Conservation (phyloP, 2,329 filamentous ascomycete species). For the Tolypocladium pustulatum region DNA sequence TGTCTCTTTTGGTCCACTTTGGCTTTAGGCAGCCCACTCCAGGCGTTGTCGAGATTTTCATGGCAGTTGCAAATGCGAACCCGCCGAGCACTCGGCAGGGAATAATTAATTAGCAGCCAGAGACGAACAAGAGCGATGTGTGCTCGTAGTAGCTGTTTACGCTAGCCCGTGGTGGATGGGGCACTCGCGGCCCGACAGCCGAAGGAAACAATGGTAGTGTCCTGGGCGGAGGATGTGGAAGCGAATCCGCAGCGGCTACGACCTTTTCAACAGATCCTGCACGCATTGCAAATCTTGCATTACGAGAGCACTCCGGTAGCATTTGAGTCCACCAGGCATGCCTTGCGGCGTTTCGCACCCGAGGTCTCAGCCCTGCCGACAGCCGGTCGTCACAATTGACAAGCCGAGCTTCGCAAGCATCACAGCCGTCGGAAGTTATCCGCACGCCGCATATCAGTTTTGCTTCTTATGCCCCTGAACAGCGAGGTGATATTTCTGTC, state of each 20-base stretch:
- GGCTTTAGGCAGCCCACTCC: background rate
- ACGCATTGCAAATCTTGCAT: background rate
- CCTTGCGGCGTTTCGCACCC: background rate
- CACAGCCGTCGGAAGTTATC: background rate
- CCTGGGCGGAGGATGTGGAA: background rate
- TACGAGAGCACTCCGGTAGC: background rate
- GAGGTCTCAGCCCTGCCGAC: background rate
- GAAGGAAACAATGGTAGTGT: background rate
- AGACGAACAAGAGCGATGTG: background rate
- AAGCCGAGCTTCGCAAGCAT: too few species aligned
- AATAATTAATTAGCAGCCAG: too few species aligned
- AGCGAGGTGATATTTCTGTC: background rate
- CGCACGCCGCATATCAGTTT: background rate
- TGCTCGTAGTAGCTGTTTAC: too few species aligned
- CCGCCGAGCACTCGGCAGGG: background rate
- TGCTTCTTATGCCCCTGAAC: background rate
- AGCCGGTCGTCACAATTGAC: background rate
- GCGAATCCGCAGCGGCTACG: background rate
- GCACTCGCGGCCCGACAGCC: background rate
- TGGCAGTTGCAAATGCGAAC: background rate
- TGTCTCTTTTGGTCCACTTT: background rate
- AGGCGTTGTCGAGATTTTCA: background rate
- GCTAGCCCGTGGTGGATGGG: too few species aligned
- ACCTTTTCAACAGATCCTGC: background rate
- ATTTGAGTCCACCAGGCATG: background rate